phyloP scores from a whole-genome alignment of 179 eudicot genomes.

The Silene noctiflora region DNA sequence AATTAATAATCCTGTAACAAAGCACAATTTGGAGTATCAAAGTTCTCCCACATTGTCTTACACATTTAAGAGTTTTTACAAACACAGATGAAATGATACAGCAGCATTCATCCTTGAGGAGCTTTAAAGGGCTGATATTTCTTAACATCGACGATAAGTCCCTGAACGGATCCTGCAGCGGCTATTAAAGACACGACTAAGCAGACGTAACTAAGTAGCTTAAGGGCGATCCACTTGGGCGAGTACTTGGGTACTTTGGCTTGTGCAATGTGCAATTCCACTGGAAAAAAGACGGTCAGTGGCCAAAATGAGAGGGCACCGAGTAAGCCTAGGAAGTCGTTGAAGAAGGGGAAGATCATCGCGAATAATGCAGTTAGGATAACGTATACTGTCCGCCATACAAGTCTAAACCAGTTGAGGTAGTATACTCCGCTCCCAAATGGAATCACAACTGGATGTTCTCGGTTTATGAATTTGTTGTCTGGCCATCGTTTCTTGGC shows the following conservation, averaged over 20 bases:
- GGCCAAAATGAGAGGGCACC: constrained; percentile 60
- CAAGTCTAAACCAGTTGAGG: constrained; percentile 48
- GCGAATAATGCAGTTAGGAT: constrained; percentile 47
- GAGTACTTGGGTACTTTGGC: constrained; percentile 40
- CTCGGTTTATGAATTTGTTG: constrained; percentile 48
- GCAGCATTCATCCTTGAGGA: constrained; percentile 19
- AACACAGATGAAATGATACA: background rate
- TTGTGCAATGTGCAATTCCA: constrained; percentile 58
- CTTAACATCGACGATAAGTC: constrained; percentile 34
- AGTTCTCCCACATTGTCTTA: background rate
- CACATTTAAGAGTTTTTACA: background rate
- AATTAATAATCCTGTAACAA: too few species aligned
- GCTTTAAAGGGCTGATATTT: constrained; percentile 46
- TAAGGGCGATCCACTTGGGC: constrained; percentile 43
- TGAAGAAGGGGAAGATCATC: constrained; percentile 70
- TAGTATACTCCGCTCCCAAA: constrained; percentile 34
- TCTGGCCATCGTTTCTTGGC: constrained; percentile 38
- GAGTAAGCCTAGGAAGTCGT: constrained; percentile 53
- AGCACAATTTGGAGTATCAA: background rate
- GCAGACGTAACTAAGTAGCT: constrained; percentile 39
- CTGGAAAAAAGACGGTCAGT: constrained; percentile 54
- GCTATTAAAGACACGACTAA: constrained; percentile 51
- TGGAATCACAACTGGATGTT: constrained; percentile 39
- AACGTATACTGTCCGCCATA: constrained; percentile 56
- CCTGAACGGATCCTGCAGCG: constrained; percentile 54